Percentiles rank a stretch among this genome's conserved stretches.
These are phyloP conservation scores for Mycogone perniciosa DNA, from an alignment of 2,329 filamentous ascomycete genomes.

Conservation along the genomic window DNA sequence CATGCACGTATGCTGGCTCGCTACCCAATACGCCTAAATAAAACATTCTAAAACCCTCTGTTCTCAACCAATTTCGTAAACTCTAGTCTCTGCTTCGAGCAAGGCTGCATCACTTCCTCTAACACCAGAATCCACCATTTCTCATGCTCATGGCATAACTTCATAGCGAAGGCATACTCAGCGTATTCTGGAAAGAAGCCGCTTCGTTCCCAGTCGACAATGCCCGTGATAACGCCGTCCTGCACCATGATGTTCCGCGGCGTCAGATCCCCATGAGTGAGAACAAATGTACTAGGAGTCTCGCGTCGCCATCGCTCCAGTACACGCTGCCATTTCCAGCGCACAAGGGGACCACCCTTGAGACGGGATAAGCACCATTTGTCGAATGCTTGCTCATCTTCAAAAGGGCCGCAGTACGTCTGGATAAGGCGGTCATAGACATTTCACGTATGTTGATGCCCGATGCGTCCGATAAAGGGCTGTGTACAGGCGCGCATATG, in stretches of 20 bases:
- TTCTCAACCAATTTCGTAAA: neutral
- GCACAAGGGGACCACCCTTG: neutral
- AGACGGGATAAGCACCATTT: conserved; percentile 3
- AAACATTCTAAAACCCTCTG: no score
- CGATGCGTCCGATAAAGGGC: conserved; percentile 5
- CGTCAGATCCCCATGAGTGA: conserved; percentile 8
- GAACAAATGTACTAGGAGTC: conserved; percentile 3
- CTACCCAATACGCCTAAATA: no score
- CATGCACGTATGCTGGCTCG: no score
- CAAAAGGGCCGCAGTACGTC: conserved; percentile 5
- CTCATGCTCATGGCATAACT: neutral
- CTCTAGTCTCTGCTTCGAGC: neutral
- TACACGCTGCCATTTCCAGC: conserved; percentile 1
- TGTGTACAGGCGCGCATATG: conserved; percentile 7
- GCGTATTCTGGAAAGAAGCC: conserved; percentile 1
- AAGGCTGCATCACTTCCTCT: neutral
- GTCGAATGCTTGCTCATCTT: conserved; percentile 1
- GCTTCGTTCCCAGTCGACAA: conserved; percentile 3
- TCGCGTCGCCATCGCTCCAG: neutral
- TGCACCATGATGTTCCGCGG: conserved; percentile 2
- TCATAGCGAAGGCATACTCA: neutral
- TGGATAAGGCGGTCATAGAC: no score
- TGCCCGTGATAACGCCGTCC: neutral
- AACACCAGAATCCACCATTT: conserved; percentile 1
- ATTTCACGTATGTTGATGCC: no score